Evolutionary conservation across 192 early-diverging fungal species (phyloP).

Genomic region (Haplosporangium gracile): DNA sequence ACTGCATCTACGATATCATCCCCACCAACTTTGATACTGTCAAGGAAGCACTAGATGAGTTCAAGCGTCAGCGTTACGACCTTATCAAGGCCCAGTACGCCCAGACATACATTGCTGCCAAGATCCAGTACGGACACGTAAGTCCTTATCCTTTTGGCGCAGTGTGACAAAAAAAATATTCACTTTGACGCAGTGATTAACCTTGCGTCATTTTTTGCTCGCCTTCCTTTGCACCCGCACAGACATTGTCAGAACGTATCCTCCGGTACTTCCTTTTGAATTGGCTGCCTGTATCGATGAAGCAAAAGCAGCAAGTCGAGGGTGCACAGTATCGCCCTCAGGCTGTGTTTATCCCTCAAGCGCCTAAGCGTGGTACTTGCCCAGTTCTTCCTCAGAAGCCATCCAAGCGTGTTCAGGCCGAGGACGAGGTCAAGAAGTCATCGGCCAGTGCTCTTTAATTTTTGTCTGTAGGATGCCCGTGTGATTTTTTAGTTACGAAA

Average conservation of each 20-base stretch:
- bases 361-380: conserved; percentile 4
- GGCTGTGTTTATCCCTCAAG: conserved; percentile 3
- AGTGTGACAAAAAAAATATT: no score
- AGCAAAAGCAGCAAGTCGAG: neutral
- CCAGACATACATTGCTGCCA: neutral
- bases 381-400: conserved; percentile 13
- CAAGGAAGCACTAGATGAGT: neutral
- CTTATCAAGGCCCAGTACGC: neutral
- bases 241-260: conserved; percentile 13
- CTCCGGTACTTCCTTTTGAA: conserved; percentile 14
- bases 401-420: conserved; percentile 3
- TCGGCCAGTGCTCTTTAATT: no score
- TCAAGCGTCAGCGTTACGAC: neutral
- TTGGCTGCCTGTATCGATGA: conserved; percentile 8
- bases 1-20: neutral
- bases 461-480: no score
- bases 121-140: neutral
- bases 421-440: no score
- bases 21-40: neutral
- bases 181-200: neutral
- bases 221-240: neutral
- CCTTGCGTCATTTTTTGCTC: neutral
- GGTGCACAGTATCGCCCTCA: conserved; percentile 7
- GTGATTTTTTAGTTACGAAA: no score
- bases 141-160: neutral